Base-by-base conservation (phyloP, 345 rosid genomes). In the Anastatica hierochuntica region DNA sequence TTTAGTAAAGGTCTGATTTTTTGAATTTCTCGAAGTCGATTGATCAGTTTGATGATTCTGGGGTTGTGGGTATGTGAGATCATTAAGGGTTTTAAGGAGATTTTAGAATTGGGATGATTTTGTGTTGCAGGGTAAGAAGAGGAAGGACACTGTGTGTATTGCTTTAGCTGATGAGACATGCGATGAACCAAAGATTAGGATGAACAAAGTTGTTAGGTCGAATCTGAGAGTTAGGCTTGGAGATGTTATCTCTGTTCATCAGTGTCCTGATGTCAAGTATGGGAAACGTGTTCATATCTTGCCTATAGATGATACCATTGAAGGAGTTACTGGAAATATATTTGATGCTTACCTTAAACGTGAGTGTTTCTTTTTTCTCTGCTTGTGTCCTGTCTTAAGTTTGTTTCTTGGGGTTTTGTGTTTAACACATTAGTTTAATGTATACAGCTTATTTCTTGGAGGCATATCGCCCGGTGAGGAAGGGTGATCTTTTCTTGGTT, bases 141-240 rank as follows among this genome's bases (percentile, higher is more conserved):
- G 85, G 46, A 83, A 70, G 60, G 85, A 79, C 54, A 79, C 85
- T 10, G 63, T 79, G 14, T 79, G 90, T 70, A 79, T 82, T 60
- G 85, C 79, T 49, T 68, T 79, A 53, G 83, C 81, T 62, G 90
- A 83, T 42, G 90, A 83, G 0, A 63, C 75, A 36, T 79, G 85
- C 3, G 85, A 77, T 12, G 61, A 43, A 33, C 70, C 83, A 0
- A 82, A 74, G 35, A 79, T 82, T 23, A 72, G 85, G 72, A 74
- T 82, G 83, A 82, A 82, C 59, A 79, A 82, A 52, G 83, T 82
- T 69, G 79, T 82, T 43, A 63, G 83, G 36, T 74, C 83, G 0
- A 82, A 82, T 44, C 54, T 82, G 20, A 75, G 90, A 69, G 83
- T 82, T 58, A 73, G 83, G 24, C 85, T 82, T 55, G 90, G 85